These are phyloP conservation scores for Xylaria telfairii DNA, from an alignment of 495 filamentous ascomycete genomes.

Conservation along the genomic window DNA sequence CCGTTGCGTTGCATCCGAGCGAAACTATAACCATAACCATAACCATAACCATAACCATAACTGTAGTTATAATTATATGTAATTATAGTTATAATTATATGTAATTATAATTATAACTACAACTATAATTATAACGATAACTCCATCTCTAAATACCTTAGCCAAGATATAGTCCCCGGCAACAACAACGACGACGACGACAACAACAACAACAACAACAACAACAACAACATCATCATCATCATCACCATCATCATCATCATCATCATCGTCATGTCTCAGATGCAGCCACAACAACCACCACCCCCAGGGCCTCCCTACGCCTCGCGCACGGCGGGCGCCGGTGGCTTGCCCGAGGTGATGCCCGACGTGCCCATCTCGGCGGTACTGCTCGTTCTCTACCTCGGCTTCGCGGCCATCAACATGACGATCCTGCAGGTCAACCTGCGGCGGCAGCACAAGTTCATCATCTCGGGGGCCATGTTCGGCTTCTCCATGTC, in stretches of 20 bases:
- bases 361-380: constrained; percentile 69
- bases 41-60: neutral
- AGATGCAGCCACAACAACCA: neutral
- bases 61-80: no score
- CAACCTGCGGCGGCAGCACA: constrained; percentile 65
- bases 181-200: no score
- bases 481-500: constrained; percentile 85
- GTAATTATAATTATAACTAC: no score
- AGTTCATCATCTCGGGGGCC: constrained; percentile 72
- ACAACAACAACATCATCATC: no score
- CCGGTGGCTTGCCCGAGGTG: constrained; percentile 65
- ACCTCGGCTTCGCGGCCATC: constrained; percentile 58
- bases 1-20: neutral
- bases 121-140: no score
- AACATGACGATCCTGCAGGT: constrained; percentile 72
- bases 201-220: no score
- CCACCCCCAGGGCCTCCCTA: constrained; percentile 40
- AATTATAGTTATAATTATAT: no score
- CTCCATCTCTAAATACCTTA: no score
- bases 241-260: neutral
- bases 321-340: constrained; percentile 49
- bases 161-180: no score
- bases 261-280: constrained; percentile 8
- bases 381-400: constrained; percentile 71
- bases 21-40: constrained; percentile 5